Conservation (phyloP, 192 early-diverging fungal species). For the Diversispora eburnea region DNA sequence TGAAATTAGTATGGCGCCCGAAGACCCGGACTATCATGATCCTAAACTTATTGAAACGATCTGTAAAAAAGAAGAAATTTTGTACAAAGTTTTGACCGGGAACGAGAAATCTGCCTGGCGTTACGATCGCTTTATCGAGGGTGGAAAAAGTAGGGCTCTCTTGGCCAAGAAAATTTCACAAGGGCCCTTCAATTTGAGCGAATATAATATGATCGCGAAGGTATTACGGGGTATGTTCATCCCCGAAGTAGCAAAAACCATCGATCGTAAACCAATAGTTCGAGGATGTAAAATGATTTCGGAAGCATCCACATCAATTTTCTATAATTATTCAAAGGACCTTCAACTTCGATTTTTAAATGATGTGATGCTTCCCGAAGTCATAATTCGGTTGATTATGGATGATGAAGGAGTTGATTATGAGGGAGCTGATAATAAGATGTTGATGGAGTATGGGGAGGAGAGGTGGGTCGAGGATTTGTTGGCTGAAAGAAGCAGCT, state of each 20-base stretch:
- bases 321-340: conserved; percentile 8
- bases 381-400: conserved; percentile 20
- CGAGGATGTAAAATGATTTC: too few relatives aligned
- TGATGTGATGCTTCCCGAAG: conserved; percentile 25
- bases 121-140: conserved; percentile 9
- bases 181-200: conserved; percentile 1
- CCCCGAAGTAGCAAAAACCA: conserved; percentile 15
- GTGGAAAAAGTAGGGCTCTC: background rate
- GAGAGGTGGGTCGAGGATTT: conserved; percentile 13
- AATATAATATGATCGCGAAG: conserved; percentile 9
- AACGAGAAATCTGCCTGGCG: conserved; percentile 16
- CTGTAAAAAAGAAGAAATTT: background rate
- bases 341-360: conserved; percentile 16
- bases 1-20: background rate
- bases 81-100: background rate
- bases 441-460: conserved; percentile 14
- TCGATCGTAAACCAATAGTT: background rate
- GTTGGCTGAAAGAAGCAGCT: background rate
- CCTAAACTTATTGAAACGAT: background rate
- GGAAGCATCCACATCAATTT: background rate
- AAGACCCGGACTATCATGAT: conserved; percentile 20
- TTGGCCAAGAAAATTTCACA: conserved; percentile 6
- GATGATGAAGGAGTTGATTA: conserved; percentile 6
- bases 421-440: conserved; percentile 5
- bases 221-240: conserved; percentile 14